phyloP scores from a whole-genome alignment of 1,139 yeast genomes.

The Scheffersomyces illinoinensis region DNA sequence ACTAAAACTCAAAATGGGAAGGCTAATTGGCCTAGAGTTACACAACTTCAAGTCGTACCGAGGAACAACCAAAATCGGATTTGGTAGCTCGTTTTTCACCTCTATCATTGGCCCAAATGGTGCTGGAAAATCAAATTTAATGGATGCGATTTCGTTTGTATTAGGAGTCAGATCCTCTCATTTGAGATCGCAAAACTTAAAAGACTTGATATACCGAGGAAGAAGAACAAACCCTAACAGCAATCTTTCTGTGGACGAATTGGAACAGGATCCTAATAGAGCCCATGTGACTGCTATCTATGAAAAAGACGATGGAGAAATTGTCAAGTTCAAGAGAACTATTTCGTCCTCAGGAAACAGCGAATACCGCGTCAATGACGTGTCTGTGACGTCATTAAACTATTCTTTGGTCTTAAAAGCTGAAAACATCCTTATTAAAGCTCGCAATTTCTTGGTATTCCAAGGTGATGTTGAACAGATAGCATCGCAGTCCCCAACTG shows the following conservation, averaged over 20 bases:
- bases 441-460: conserved; percentile 88
- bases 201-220: conserved; percentile 82
- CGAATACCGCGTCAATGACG: conserved; percentile 68
- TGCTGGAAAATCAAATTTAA: conserved; percentile 95
- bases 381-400: conserved; percentile 60
- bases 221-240: conserved; percentile 28
- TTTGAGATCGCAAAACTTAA: conserved; percentile 70
- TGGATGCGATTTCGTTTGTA: conserved; percentile 97
- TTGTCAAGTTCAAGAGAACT: conserved; percentile 53
- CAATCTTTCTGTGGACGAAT: conserved; percentile 15
- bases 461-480: conserved; percentile 97
- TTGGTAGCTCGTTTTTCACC: conserved; percentile 81
- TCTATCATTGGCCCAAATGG: conserved; percentile 98
- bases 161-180: conserved; percentile 81
- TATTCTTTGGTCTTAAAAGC: conserved; percentile 66
- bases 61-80: conserved; percentile 75
- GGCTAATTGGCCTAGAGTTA: conserved; percentile 71
- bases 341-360: conserved; percentile 61
- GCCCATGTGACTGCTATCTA: conserved; percentile 87
- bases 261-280: conserved; percentile 46
- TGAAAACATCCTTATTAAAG: conserved; percentile 87
- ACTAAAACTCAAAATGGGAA: conserved; percentile 55
- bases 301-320: conserved; percentile 59
- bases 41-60: conserved; percentile 88
- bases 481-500: conserved; percentile 83